Conservation (phyloP, 2,329 filamentous ascomycete genomes). For the Claviceps sp. region DNA sequence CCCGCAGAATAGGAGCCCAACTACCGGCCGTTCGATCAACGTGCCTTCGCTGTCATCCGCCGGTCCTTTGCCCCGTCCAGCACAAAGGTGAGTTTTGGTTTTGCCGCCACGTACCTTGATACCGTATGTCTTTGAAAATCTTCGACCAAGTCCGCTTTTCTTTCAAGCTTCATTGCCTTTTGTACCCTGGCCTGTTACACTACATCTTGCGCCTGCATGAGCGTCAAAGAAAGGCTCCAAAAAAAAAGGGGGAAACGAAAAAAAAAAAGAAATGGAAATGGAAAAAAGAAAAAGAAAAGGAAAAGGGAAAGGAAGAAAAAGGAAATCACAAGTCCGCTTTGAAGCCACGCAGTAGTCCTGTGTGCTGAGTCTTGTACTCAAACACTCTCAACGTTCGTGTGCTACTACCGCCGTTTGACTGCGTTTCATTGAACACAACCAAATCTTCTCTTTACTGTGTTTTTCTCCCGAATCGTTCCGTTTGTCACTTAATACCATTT, state of each 20-base stretch:
- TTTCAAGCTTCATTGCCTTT: background rate
- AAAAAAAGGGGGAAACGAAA: background rate
- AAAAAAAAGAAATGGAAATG: background rate
- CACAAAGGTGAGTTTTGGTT: slow-evolving; percentile 14
- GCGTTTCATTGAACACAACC: background rate
- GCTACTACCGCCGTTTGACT: background rate
- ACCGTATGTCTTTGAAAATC: background rate
- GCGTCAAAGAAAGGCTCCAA: background rate
- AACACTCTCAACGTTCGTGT: background rate
- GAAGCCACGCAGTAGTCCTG: background rate
- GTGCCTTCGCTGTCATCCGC: slow-evolving; percentile 10
- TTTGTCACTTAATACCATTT: background rate
- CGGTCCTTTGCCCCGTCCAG: slow-evolving; percentile 12
- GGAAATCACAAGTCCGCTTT: background rate
- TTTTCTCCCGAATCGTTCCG: background rate
- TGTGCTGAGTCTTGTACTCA: background rate
- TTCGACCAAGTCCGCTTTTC: background rate
- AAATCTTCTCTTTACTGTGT: background rate
- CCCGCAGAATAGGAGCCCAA: slow-evolving; percentile 30
- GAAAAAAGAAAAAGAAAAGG: background rate
- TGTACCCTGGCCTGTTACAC: background rate
- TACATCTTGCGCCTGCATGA: background rate
- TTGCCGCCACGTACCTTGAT: background rate
- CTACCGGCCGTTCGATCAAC: slow-evolving; percentile 24
- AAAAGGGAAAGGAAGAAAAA: background rate